phyloP scores from a whole-genome alignment of 305 asterid genomes.

The Fraxinus greggii region DNA sequence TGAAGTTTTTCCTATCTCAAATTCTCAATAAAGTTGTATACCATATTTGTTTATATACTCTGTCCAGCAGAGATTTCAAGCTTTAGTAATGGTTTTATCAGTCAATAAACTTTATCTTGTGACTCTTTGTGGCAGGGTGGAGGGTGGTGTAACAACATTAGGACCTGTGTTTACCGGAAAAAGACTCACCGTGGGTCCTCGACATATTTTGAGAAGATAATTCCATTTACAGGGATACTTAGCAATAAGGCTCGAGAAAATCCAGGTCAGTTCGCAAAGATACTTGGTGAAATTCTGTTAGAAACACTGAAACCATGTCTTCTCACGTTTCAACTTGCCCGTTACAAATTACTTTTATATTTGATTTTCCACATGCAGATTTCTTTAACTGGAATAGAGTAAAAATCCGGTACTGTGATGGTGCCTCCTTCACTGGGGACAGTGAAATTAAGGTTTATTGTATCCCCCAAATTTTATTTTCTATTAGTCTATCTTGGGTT shows the following conservation, averaged over 20 bases:
- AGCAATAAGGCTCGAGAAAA: constrained; percentile 58
- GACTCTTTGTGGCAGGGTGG: constrained; percentile 49
- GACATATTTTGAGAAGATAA: constrained; percentile 42
- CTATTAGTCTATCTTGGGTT: constrained; percentile 3
- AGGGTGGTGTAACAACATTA: constrained; percentile 62
- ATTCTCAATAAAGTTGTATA: not conserved
- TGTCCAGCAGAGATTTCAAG: not conserved
- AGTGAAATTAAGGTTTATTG: constrained; percentile 46
- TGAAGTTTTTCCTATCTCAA: not conserved
- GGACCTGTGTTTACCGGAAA: constrained; percentile 52
- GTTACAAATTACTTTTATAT: not conserved
- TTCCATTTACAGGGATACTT: constrained; percentile 58
- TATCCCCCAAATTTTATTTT: not conserved
- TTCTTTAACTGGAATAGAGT: constrained; percentile 71
- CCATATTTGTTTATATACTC: not conserved
- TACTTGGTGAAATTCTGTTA: not conserved
- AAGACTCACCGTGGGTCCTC: constrained; percentile 59
- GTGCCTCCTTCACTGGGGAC: constrained; percentile 65
- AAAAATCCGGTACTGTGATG: constrained; percentile 64
- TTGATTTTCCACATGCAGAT: constrained; percentile 33
- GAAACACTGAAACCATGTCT: not conserved
- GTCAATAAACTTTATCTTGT: constrained; percentile 9
- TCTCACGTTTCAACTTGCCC: not conserved
- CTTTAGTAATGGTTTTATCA: not conserved
- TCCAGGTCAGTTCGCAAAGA: constrained; percentile 36